Evolutionary conservation across 2,329 filamentous ascomycete genomes (phyloP).

Genomic region (Leptographium wingfieldii): DNA sequence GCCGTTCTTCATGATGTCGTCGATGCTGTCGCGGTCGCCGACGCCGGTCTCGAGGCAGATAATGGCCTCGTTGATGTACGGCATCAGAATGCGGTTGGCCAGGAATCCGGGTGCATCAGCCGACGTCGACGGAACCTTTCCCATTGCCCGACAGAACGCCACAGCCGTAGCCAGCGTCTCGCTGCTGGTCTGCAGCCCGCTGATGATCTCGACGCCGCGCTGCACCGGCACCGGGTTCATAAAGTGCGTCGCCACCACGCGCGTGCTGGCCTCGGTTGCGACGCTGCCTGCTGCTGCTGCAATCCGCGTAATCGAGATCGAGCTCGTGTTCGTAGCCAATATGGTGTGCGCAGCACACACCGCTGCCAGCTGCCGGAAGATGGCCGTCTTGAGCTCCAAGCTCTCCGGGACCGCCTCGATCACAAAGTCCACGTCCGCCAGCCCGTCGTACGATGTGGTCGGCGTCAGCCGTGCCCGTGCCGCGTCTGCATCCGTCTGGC

Average conservation of each 20-base stretch:
- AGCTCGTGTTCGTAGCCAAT: slow-evolving; percentile 96
- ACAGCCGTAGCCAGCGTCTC: slow-evolving; percentile 72
- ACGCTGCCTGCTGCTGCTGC: slow-evolving; percentile 70
- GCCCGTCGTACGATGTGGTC: slow-evolving; percentile 61
- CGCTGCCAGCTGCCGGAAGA: slow-evolving; percentile 72
- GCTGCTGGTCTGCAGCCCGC: slow-evolving; percentile 78
- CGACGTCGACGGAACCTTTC: slow-evolving; percentile 78
- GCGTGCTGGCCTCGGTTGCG: slow-evolving; percentile 55
- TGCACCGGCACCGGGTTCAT: slow-evolving; percentile 98
- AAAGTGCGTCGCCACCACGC: slow-evolving; percentile 92
- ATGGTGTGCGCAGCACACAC: slow-evolving; percentile 77
- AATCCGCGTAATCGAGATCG: slow-evolving; percentile 93
- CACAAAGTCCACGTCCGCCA: slow-evolving; percentile 83
- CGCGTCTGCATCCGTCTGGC: slow-evolving; percentile 65
- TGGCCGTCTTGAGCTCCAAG: slow-evolving; percentile 70
- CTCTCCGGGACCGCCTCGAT: slow-evolving; percentile 97
- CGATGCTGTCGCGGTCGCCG: slow-evolving; percentile 80
- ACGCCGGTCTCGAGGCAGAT: slow-evolving; percentile 92
- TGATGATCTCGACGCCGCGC: slow-evolving; percentile 96
- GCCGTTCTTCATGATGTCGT: slow-evolving; percentile 98
- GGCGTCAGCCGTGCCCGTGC: slow-evolving; percentile 57
- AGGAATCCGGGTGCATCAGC: slow-evolving; percentile 89
- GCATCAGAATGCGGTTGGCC: slow-evolving; percentile 95
- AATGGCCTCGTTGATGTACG: slow-evolving; percentile 96
- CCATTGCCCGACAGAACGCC: slow-evolving; percentile 80